Base-by-base conservation (phyloP, 2,329 filamentous ascomycete genomes). In the Trichoderma sp. region DNA sequence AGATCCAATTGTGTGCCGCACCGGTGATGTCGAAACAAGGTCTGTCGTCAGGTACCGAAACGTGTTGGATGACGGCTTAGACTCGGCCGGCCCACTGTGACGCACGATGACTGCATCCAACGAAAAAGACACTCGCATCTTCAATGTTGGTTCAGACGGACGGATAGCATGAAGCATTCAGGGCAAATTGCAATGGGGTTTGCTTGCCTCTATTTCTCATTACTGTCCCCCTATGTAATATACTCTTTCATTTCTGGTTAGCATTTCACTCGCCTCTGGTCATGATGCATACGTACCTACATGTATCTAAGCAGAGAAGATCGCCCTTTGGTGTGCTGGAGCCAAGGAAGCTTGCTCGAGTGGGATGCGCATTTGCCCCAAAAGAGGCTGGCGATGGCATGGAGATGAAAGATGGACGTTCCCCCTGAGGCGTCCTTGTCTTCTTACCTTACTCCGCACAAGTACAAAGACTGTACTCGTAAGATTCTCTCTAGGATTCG, bases 331-430 rank as follows among this genome's bases (percentile, higher is more conserved):
- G 58, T 10, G 47, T 43, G 28, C 45, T 15, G 34, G 34, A 51
- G 58, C 58, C 58, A 61, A 51, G 47, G 47, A 51, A 61, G 58
- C 45, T 61, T 43, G 34, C 43, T 28, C 45, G 43, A 28, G 57
- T 43, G 45, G 45, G 17, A 15, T 24, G 57, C 15, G n/a, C 45
- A 24, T 50, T 60, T 50, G 21, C 21, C 21, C 44, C 17, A 41
- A 60, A 30, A 17, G 30, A 44, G 15, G 4, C 10, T 17, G 19
- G 51, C 19, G 30, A 39, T 39, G 34, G 30, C 50, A 7, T 34
- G 2, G 26, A 28, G 48, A 26, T 28, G 48, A 51, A 2, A 39
- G 7, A 34, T 39, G 34, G 7, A 39, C 12, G 34, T 39, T 39
- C 10, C 34, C 34, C 34, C 34, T 39, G 34, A 14, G 3, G 3